Base-by-base conservation (phyloP, 2,329 filamentous ascomycete genomes). In the Neofusicoccum parvum region DNA sequence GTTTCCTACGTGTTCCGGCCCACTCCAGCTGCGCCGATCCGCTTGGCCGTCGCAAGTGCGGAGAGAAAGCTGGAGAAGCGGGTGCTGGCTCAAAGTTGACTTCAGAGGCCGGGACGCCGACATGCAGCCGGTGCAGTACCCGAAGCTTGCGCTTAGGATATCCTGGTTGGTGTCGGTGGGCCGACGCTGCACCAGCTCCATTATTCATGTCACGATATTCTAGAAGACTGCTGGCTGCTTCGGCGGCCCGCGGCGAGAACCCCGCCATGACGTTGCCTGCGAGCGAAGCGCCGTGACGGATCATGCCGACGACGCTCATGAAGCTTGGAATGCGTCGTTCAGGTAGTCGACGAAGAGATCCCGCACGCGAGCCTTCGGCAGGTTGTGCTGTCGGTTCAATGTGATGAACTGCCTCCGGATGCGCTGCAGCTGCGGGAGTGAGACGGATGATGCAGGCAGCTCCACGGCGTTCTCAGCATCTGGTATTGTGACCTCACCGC, bases 361-460 rank as follows among this genome's bases (percentile, higher is more conserved):
- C 67, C 72, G 74, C 53, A 78, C 73, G 43, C 76, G 69, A 14
- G 72, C 69, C 65, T 79, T 79, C n/a, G 75, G 75, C 59, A 84
- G 71, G 56, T 72, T 78, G 69, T 93, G 73, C 83, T 90, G 72
- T 80, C 92, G 82, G 70, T 94, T 94, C 75, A 96, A 76, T 5
- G 84, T 86, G 70, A 94, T 88, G 78, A 92, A 96, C 56, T 92
- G 91, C 71, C 92, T 85, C 67, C 92, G 83, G 70, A 94, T 80
- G 68, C 92, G 84, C 79, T 96, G 92, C 69, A 96, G 79, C 74
- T 92, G 90, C 9, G 92, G 89, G 49, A 95, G 74, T 1, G 89
- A 89, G 58, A 92, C 80, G 67, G 85, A 86, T 67, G 85, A 87
- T 10, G 81, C 79, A 0, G 92, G 91, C 58, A 95, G 79, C 69